Percentiles rank a stretch among this genome's conserved stretches.
phyloP scores from a whole-genome alignment of 495 filamentous ascomycete species.

The Beverwykella pulmonaria region DNA sequence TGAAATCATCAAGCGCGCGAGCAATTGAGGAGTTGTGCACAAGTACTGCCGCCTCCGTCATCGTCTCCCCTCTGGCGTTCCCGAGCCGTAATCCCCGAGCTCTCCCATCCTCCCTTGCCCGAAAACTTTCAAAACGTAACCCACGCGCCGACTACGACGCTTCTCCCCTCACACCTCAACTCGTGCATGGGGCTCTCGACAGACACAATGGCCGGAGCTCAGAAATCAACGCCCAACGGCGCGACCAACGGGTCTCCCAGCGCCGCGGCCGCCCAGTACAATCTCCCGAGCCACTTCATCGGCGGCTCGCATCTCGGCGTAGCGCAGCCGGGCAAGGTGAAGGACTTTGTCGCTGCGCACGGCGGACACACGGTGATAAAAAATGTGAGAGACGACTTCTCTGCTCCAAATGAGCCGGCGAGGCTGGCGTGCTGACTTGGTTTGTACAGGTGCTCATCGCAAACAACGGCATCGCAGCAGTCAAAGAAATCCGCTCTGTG shows the following conservation, averaged over 20 bases:
- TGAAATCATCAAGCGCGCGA: neutral
- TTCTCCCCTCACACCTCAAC: neutral
- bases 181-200: constrained; percentile 30
- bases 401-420: neutral
- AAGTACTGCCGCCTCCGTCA: neutral
- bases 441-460: constrained; percentile 84
- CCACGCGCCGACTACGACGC: neutral
- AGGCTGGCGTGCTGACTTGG: constrained; percentile 7
- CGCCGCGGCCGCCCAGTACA: constrained; percentile 73
- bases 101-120: neutral
- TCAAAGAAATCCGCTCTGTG: constrained; percentile 98
- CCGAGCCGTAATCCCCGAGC: constrained; percentile 1
- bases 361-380: constrained; percentile 97
- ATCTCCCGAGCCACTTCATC: constrained; percentile 89
- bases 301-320: constrained; percentile 84
- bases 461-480: constrained; percentile 99
- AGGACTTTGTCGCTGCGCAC: constrained; percentile 88
- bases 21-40: neutral
- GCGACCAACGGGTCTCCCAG: constrained; percentile 57
- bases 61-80: neutral
- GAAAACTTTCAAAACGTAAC: neutral
- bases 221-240: constrained; percentile 17
- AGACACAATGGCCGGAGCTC: constrained; percentile 36
- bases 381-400: constrained; percentile 67
- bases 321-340: constrained; percentile 77